Evolutionary conservation across 78 protist species (phyloP), one percentile per base, ranked within the genome.

Genomic region (Dictyostelium firmibasis): DNA sequence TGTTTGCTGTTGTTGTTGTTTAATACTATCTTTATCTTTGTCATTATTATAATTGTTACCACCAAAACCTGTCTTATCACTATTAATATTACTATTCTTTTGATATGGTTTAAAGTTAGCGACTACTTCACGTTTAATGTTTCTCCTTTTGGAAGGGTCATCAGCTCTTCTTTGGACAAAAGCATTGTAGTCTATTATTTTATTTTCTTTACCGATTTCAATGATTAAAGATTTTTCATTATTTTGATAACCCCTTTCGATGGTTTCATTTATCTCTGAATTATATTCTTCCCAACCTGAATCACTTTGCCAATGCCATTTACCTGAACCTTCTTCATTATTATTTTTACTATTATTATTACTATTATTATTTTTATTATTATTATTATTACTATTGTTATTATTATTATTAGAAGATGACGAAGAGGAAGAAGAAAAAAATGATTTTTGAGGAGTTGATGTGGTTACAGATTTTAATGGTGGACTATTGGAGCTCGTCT

Each of bases 121-220:
- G 38, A 23, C 36, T 36, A n/a, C 20, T 60, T 18, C 57, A 35
- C 86, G 47, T 64, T 79, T 89, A 31, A 89, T 89, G 23, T 44
- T 43, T 81, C 94, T 89, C 35, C 83, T 53, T 60, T 70, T 81
- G 5, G 77, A 25, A 1, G 50, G 72, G 70, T 89, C 87, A 67
- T 89, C 94, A n/a, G 62, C 16, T 89, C 94, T 89, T 89, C 87
- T 89, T 81, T 89, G 94, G 13, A 60, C 35, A 43, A 23, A 70
- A 20, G 88, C 38, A 16, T 13, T 29, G 16, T 67, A 89, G 50
- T 89, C 94, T 33, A 89, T 89, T 4, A 81, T 44, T 33, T 50
- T 81, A 4, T 69, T 33, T 16, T 78, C 87, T 38, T n/a, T 18
- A 5, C 76, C 81, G 16, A 67, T 33, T 20, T 36, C 29, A 69